These are phyloP conservation scores for Raddia distichophylla DNA, from an alignment of 176 grass and related monocot species.

Conservation along the genomic window DNA sequence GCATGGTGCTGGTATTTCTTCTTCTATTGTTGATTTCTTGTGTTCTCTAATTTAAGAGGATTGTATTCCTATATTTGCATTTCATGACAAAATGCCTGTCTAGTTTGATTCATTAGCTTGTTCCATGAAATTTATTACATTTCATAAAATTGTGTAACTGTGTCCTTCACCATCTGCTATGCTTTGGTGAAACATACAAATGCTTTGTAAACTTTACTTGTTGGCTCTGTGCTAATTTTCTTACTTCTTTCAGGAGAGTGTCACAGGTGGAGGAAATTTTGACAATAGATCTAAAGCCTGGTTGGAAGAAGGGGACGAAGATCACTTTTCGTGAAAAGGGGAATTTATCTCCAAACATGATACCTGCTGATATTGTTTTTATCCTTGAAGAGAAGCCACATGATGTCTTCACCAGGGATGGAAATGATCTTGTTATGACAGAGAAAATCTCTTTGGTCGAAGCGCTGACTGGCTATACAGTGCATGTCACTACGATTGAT, in stretches of 20 bases:
- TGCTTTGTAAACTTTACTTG: neutral
- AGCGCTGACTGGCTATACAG: constrained; percentile 72
- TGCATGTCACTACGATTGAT: constrained; percentile 56
- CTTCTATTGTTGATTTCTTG: neutral
- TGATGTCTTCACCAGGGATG: constrained; percentile 74
- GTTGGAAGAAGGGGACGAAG: constrained; percentile 93
- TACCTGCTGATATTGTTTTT: constrained; percentile 86
- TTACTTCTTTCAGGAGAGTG: constrained; percentile 54
- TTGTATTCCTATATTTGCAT: constrained; percentile 1
- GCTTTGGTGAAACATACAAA: neutral
- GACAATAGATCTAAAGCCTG: constrained; percentile 75
- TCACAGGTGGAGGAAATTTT: constrained; percentile 71
- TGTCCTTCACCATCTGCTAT: neutral
- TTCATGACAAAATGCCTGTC: neutral
- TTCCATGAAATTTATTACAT: neutral
- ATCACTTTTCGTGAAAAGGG: constrained; percentile 82
- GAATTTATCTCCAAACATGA: constrained; percentile 66
- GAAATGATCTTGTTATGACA: constrained; percentile 78
- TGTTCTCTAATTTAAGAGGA: neutral
- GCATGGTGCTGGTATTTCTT: neutral
- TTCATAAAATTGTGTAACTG: neutral
- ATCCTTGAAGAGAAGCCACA: constrained; percentile 88
- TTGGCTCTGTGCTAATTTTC: constrained; percentile 31
- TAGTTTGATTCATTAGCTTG: neutral
- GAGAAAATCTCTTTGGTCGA: constrained; percentile 80